These are phyloP conservation scores for Lichtheimia hyalospora DNA, from an alignment of 371 early-diverging fungal species.

Conservation along the genomic window DNA sequence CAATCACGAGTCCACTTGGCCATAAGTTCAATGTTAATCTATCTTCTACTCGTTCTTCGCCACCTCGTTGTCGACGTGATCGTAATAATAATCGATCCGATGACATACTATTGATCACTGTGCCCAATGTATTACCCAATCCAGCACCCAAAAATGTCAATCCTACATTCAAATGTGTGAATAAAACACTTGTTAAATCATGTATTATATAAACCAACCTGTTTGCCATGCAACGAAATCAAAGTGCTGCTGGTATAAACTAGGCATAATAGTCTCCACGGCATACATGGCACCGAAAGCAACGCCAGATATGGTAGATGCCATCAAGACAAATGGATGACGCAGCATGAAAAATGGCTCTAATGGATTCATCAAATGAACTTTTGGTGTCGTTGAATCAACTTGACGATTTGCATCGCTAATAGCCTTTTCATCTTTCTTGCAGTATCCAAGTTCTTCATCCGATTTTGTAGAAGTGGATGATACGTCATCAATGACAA, in stretches of 20 bases:
- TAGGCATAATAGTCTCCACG: constrained; percentile 38
- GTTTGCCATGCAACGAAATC: constrained; percentile 37
- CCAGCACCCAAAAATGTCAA: constrained; percentile 43
- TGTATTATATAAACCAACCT: constrained; percentile 6
- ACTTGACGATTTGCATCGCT: no score
- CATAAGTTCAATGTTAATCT: constrained; percentile 20
- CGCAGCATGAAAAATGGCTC: constrained; percentile 33
- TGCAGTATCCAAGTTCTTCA: no score
- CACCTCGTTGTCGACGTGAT: constrained; percentile 16
- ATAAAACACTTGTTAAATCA: background rate
- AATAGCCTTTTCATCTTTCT: no score
- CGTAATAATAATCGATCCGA: constrained; percentile 22
- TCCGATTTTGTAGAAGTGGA: no score
- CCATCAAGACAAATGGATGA: constrained; percentile 45
- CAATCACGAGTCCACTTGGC: constrained; percentile 33
- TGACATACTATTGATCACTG: constrained; percentile 18
- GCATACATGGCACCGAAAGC: constrained; percentile 51
- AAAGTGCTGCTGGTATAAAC: constrained; percentile 24
- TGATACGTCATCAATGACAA: no score
- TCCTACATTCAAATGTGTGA: constrained; percentile 8
- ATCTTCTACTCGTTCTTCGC: constrained; percentile 18
- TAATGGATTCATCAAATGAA: constrained; percentile 19
- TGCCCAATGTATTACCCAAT: constrained; percentile 36
- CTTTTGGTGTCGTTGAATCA: background rate
- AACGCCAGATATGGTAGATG: constrained; percentile 44